Percentiles rank a stretch among this genome's conserved stretches.
These are phyloP conservation scores for Brassica balearica DNA, from an alignment of 441 rosid species.

Conservation along the genomic window DNA sequence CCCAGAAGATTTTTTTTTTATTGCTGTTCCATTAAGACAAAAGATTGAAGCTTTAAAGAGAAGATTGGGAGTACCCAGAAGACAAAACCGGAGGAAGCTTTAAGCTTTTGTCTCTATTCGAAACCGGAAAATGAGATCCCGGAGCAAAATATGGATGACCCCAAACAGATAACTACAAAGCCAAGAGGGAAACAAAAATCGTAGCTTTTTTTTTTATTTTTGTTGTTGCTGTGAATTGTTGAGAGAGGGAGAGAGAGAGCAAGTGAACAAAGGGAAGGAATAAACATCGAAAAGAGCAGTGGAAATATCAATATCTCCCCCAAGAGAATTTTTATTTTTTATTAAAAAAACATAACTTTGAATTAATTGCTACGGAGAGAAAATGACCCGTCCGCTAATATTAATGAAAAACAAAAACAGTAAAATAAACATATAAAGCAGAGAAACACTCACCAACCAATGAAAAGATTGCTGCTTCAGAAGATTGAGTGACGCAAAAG, in stretches of 20 bases:
- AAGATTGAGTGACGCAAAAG: slow-evolving; percentile 32
- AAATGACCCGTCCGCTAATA: slow-evolving; percentile 35
- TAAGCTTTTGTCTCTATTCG: slow-evolving; percentile 52
- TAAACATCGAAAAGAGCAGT: slow-evolving; percentile 93
- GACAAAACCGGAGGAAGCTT: slow-evolving; percentile 61
- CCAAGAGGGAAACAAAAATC: slow-evolving; percentile 39
- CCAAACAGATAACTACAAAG: slow-evolving; percentile 70
- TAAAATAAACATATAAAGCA: slow-evolving; percentile 5
- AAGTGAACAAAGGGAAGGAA: slow-evolving; percentile 80
- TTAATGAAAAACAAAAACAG: slow-evolving; percentile 1
- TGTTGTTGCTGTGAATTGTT: slow-evolving; percentile 30
- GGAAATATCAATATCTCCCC: slow-evolving; percentile 66
- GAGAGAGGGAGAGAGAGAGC: slow-evolving; percentile 53
- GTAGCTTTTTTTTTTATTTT: neutral
- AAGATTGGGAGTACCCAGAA: slow-evolving; percentile 53
- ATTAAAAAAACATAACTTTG: neutral
- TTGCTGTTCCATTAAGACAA: slow-evolving; percentile 33
- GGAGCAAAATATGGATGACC: slow-evolving; percentile 42
- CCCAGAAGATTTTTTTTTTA: neutral
- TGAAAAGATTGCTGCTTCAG: slow-evolving; percentile 27
- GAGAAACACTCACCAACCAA: slow-evolving; percentile 43
- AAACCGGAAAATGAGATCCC: slow-evolving; percentile 47
- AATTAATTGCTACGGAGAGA: slow-evolving; percentile 43
- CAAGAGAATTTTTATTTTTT: slow-evolving; percentile 25
- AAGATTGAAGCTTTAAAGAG: slow-evolving; percentile 27